A percentile compares a stretch with the other conserved stretches of the same genome.
These are phyloP conservation scores for Pythium insidiosum DNA, from an alignment of 352 stramenopile genomes.

Conservation along the genomic window DNA sequence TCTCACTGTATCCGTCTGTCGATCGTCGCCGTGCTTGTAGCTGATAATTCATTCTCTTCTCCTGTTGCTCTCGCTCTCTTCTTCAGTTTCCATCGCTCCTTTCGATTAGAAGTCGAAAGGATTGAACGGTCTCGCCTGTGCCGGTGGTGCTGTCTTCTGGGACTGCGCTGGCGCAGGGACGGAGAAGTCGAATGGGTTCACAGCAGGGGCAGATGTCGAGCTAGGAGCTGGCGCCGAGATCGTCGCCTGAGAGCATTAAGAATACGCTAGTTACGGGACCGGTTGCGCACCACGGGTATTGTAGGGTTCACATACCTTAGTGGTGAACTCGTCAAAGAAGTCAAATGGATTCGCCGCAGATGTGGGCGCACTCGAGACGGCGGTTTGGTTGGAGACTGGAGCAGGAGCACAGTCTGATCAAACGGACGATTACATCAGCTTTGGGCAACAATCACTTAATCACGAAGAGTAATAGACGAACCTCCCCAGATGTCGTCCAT, in stretches of 20 bases:
- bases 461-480: no score
- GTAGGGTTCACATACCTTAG: slow-evolving; percentile 5
- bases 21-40: no score
- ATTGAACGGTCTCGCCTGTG: slow-evolving; percentile 16
- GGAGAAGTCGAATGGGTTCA: no score
- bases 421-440: background rate
- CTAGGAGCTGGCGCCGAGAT: slow-evolving; percentile 10
- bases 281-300: background rate
- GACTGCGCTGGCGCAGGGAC: no score
- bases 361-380: background rate
- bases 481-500: slow-evolving; percentile 12
- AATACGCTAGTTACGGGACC: background rate
- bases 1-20: no score
- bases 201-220: no score
- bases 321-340: slow-evolving; percentile 18
- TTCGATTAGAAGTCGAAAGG: slow-evolving; percentile 29
- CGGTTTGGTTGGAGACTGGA: background rate
- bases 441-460: background rate
- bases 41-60: no score
- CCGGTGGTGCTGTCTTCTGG: background rate
- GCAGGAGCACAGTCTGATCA: background rate
- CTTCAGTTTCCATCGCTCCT: background rate
- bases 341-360: slow-evolving; percentile 17
- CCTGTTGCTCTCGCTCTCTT: background rate
- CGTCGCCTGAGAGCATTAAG: background rate